These are phyloP conservation scores for Hyparrhenia diplandra DNA, from an alignment of 176 grass and related monocot species.

Conservation along the genomic window DNA sequence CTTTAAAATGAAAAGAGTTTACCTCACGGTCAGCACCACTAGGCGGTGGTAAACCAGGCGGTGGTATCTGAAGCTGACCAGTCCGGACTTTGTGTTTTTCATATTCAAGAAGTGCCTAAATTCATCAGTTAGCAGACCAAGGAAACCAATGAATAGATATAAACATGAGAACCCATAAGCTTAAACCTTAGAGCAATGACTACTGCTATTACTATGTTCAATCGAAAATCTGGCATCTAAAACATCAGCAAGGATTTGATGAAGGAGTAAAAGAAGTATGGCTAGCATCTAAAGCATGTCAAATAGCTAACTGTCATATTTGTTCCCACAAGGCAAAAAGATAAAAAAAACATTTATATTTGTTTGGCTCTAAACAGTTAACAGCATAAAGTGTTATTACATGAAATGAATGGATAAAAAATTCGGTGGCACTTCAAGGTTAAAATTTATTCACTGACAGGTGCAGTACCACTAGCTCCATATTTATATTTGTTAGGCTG, in stretches of 20 bases:
- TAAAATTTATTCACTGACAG: not conserved
- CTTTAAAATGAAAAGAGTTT: constrained; percentile 20
- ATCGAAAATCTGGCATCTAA: not conserved
- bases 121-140: constrained; percentile 23
- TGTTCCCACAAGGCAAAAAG: not conserved
- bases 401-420: not conserved
- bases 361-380: constrained; percentile 7
- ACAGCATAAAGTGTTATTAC: not conserved
- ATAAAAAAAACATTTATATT: not conserved
- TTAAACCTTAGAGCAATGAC: constrained; percentile 1
- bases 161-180: constrained; percentile 15
- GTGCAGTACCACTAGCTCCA: not conserved
- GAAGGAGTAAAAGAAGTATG: not conserved
- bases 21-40: constrained; percentile 58
- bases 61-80: constrained; percentile 80
- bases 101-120: constrained; percentile 87
- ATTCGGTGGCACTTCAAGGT: not conserved
- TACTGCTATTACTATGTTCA: not conserved
- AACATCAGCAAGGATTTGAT: not conserved
- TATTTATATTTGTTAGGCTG: not conserved
- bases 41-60: constrained; percentile 49
- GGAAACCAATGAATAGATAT: constrained; percentile 12
- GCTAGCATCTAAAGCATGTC: constrained; percentile 12
- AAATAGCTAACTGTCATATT: not conserved
- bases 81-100: constrained; percentile 94